Base-by-base conservation (phyloP, 768 basidiomycete genomes). In the Leccinum disarticulatum region DNA sequence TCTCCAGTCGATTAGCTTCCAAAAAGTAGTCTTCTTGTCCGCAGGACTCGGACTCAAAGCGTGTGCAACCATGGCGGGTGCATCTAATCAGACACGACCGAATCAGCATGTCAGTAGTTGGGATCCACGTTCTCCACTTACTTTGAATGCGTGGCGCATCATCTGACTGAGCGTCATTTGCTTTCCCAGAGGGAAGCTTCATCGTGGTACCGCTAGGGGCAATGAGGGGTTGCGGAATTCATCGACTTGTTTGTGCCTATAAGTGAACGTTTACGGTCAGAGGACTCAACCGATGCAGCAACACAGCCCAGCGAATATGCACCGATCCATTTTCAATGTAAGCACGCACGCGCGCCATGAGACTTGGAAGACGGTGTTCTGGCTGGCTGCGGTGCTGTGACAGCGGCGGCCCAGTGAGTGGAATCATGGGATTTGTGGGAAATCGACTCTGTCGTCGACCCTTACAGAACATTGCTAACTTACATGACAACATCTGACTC, bases 1-100 rank as follows among this genome's bases (percentile, higher is more conserved):
- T 48, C 60, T 64, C 72, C 72, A 72, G 55, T 72, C 64, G 4
- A 73, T 11, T 6, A 58, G 61, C 47, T 61, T 70, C 65, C 71
- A 72, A 43, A 73, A 73, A 30, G 70, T 58, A 15, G 55, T 60
- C 25, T 59, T 60, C 36, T 43, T 7, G 9, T 59, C 55, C 1
- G 58, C 31, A 33, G 56, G 36, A 33, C 11, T 41, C 14, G 54
- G 10, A 43, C 17, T 19, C 17, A 52, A 52, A 35, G 53, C 5
- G 6, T 35, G 9, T 27, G 43, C 35, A 11, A 48, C 38, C 9
- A 41, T 51, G 9, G 33, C 35, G 13, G 55, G 36, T 11, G 2
- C 51, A 31, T 60, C 66, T 68, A 38, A 54, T 2, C 15, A 30
- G 5, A 38, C 5, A 9, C 13, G 9, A 4, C 5, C 17, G 10